Conservation (phyloP, 495 filamentous ascomycete species). For the Entonaema liquescens region DNA sequence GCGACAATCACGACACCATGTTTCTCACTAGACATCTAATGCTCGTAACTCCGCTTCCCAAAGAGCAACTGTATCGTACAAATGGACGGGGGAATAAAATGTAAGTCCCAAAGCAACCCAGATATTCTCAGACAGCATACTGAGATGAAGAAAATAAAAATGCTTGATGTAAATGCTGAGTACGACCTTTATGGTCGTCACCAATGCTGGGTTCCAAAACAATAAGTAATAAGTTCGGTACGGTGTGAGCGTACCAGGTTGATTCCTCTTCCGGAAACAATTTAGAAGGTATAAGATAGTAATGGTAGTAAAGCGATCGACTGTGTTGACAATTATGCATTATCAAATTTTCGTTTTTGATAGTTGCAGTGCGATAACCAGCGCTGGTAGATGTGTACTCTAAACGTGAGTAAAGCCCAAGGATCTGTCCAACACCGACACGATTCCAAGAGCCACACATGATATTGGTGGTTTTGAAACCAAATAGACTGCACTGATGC, state of each 20-base stretch:
- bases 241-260: slow-evolving; percentile 9
- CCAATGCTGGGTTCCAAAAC: slow-evolving; percentile 32
- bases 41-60: slow-evolving; percentile 44
- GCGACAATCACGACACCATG: slow-evolving; percentile 13
- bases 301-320: slow-evolving; percentile 33
- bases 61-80: slow-evolving; percentile 47
- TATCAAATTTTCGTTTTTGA: slow-evolving; percentile 31
- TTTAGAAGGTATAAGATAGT: not conserved
- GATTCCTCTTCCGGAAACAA: not conserved
- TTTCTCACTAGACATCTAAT: slow-evolving; percentile 42
- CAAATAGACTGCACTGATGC: slow-evolving; percentile 1
- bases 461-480: not conserved
- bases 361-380: slow-evolving; percentile 30
- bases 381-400: slow-evolving; percentile 33
- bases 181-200: slow-evolving; percentile 14
- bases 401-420: slow-evolving; percentile 4
- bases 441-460: not conserved
- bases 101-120: slow-evolving; percentile 16
- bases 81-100: slow-evolving; percentile 36
- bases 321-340: slow-evolving; percentile 46
- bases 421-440: not conserved
- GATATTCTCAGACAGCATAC: slow-evolving; percentile 33
- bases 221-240: not conserved
- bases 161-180: slow-evolving; percentile 39
- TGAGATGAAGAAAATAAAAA: slow-evolving; percentile 34